These are phyloP conservation scores for Dovyalis caffra DNA, from an alignment of 345 rosid genomes.

Conservation along the genomic window DNA sequence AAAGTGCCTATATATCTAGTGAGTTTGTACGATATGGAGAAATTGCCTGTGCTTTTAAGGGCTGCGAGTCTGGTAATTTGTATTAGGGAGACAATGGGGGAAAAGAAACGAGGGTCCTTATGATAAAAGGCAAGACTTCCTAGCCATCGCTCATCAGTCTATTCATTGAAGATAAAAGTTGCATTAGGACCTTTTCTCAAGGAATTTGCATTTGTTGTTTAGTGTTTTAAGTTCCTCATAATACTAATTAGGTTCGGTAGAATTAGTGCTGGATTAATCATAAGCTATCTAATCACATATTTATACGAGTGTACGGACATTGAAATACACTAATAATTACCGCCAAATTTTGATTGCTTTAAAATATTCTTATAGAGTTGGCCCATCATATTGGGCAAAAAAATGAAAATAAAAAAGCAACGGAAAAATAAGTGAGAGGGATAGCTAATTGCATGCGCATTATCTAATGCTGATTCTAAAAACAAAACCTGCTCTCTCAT, in stretches of 20 bases:
- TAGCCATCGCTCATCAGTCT: neutral
- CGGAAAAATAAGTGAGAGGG: neutral
- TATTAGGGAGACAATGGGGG: neutral
- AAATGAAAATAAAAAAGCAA: neutral
- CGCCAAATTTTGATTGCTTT: neutral
- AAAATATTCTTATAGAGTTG: neutral
- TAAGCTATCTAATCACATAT: neutral
- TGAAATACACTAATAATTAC: neutral
- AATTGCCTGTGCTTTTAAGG: neutral
- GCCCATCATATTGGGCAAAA: neutral
- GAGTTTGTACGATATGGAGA: neutral
- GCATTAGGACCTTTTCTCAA: neutral
- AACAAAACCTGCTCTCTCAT: constrained; percentile 15
- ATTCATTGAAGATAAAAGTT: neutral
- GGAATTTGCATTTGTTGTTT: neutral
- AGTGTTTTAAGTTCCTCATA: neutral
- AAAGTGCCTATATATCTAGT: neutral
- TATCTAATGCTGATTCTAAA: neutral
- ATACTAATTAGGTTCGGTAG: neutral
- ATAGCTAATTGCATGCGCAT: neutral
- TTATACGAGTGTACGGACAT: neutral
- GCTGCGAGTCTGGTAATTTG: neutral
- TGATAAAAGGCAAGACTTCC: neutral
- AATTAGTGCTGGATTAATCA: neutral
- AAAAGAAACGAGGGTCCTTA: neutral